Base-by-base conservation (phyloP, 306 rosid genomes). In the Lithocarpus polystachyus region DNA sequence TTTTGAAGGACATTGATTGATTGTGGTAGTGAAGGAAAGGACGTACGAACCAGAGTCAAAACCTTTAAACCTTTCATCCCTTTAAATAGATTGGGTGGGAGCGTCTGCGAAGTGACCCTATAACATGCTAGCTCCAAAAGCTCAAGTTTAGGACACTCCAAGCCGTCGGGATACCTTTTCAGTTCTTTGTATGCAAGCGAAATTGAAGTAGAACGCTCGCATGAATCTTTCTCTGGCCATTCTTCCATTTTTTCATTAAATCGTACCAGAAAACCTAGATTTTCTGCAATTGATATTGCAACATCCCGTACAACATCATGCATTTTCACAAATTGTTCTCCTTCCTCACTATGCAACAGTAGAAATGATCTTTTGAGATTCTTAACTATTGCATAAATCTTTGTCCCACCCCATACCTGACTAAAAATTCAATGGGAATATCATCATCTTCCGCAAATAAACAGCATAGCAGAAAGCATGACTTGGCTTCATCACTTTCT, bases 341-440 rank as follows among this genome's bases (percentile, higher is more conserved):
- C 52, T 45, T 2, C 2, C 2, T 5, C 2, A 31, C 52, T 19
- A 17, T 37, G 53, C 4, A 79, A 4, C 72, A 88, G 60, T 71
- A 88, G 45, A 13, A 75, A 77, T 6, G 51, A 20, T 18, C 26
- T 65, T 56, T 82, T 73, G 1, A 88, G 73, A 6, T n/a, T 29
- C 13, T 61, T 73, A 12, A 84, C 79, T 33, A 82, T 33, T 2
- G 71, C 1, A 57, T 69, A n/a, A n/a, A n/a, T n/a, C n/a, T n/a
- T n/a, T n/a, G n/a, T n/a, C n/a, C n/a, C n/a, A n/a, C n/a, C n/a
- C n/a, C n/a, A n/a, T n/a, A n/a, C n/a, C n/a, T n/a, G n/a, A n/a
- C n/a, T n/a, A n/a, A n/a, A n/a, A n/a, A n/a, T n/a, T n/a, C n/a
- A n/a, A n/a, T n/a, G n/a, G n/a, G n/a, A n/a, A n/a, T n/a, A n/a